Evolutionary conservation across 768 basidiomycete species (phyloP).

Genomic region (Amanita molliuscula): DNA sequence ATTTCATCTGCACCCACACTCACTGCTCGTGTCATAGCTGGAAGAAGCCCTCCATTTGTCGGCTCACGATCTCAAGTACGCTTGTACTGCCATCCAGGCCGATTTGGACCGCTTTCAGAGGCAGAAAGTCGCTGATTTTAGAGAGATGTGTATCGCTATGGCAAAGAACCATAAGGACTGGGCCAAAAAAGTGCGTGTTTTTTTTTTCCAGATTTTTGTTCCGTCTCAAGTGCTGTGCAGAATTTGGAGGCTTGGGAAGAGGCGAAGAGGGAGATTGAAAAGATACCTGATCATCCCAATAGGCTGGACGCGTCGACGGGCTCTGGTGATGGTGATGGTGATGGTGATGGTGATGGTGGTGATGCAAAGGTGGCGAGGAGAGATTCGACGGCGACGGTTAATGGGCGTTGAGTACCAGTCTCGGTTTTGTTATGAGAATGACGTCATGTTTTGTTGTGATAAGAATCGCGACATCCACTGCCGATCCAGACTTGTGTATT

Average conservation of each 20-base stretch:
- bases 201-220: too few relatives aligned
- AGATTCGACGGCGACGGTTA: conserved; percentile 65
- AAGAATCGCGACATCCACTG: too few relatives aligned
- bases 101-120: conserved; percentile 97
- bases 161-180: conserved; percentile 88
- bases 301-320: conserved; percentile 19
- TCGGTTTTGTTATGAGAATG: not conserved
- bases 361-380: conserved; percentile 25
- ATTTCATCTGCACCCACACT: not conserved
- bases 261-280: conserved; percentile 83
- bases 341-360: conserved; percentile 23
- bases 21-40: conserved; percentile 40
- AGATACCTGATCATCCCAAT: conserved; percentile 89
- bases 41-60: conserved; percentile 92
- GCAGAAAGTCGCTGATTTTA: conserved; percentile 93
- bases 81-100: conserved; percentile 92
- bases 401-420: conserved; percentile 34
- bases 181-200: conserved; percentile 74
- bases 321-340: conserved; percentile 10
- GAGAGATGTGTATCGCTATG: conserved; percentile 90
- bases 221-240: conserved; percentile 26
- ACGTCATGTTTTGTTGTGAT: not conserved
- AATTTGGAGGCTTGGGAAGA: conserved; percentile 98
- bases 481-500: too few relatives aligned
- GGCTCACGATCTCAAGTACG: conserved; percentile 92